phyloP scores from a whole-genome alignment of 2,329 filamentous ascomycete genomes.

The Phoma herbarum region DNA sequence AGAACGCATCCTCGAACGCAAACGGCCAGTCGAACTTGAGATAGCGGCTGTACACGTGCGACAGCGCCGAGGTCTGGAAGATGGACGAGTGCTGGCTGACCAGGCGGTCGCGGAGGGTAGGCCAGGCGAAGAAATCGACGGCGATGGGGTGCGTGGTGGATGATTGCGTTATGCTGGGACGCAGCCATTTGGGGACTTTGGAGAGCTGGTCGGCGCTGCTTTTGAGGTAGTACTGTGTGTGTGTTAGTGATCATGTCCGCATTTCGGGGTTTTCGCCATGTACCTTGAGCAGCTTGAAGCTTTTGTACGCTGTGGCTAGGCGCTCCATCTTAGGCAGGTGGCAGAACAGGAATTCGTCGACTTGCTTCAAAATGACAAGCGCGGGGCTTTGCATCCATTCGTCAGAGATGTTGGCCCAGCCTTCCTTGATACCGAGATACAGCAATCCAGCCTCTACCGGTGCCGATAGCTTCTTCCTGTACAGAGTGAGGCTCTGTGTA shows the following conservation, averaged over 20 bases:
- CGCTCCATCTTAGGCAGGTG: slow-evolving; percentile 37
- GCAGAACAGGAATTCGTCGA: slow-evolving; percentile 43
- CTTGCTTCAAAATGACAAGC: slow-evolving; percentile 39
- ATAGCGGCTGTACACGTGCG: slow-evolving; percentile 36
- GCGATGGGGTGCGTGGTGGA: slow-evolving; percentile 40
- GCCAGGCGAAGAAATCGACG: slow-evolving; percentile 49
- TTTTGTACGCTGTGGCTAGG: slow-evolving; percentile 44
- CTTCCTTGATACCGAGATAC: slow-evolving; percentile 42
- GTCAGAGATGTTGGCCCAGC: slow-evolving; percentile 36
- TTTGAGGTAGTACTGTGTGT: slow-evolving; percentile 43
- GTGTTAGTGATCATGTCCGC: not conserved
- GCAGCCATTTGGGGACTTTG: slow-evolving; percentile 42
- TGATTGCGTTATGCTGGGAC: slow-evolving; percentile 35
- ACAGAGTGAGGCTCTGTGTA: slow-evolving; percentile 17
- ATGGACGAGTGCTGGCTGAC: slow-evolving; percentile 34
- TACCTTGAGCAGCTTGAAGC: slow-evolving; percentile 48
- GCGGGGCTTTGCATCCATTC: slow-evolving; percentile 44
- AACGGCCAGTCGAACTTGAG: slow-evolving; percentile 47
- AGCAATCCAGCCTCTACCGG: slow-evolving; percentile 40
- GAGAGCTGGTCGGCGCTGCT: slow-evolving; percentile 35
- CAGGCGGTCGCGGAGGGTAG: slow-evolving; percentile 42
- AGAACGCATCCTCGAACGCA: slow-evolving; percentile 45
- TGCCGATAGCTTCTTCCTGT: slow-evolving; percentile 16
- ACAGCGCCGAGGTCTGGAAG: slow-evolving; percentile 34
- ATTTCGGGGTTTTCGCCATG: not conserved